Base-by-base conservation (phyloP, 2,329 filamentous ascomycete species). In the Nemania abortiva region DNA sequence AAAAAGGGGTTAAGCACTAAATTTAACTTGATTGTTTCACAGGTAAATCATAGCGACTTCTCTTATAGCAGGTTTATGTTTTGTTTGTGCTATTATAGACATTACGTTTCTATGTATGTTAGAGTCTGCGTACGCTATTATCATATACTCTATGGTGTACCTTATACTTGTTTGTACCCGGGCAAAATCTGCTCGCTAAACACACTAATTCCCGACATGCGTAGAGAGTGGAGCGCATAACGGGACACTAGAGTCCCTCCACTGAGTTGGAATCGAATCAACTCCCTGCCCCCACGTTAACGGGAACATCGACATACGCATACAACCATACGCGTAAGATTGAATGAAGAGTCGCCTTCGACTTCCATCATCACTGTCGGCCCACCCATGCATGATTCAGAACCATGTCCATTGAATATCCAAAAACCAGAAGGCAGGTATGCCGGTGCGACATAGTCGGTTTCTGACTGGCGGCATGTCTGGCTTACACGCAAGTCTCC, bases 191-290 rank as follows among this genome's bases (percentile, higher is more conserved):
- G 37, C 37, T 42, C 37, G 37, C 37, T 42, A 42, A 42, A 42
- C 3, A 42, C 37, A 42, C 37, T 42, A 42, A 42, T 42, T 42
- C 37, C 37, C 37, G 37, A 15, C 37, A 11, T 42, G 37, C 13
- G 37, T 42, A 42, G 37, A 42, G 6, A 15, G 57, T 50, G 57
- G 57, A 60, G 58, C 29, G 45, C 58, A 61, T 64, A 39, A 62
- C 53, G 52, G 59, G 49, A 54, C 22, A 34, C 42, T 49, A 29
- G 37, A 62, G 55, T 47, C 34, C 37, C 49, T 27, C 31, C 29
- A 55, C 31, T 31, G 20, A 52, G 27, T 66, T 49, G 13, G 27
- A 34, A 27, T 20, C 42, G n/a, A n/a, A n/a, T n/a, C n/a, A 59
- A 54, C 45, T 39, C 42, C 13, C 11, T 37, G 22, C 29, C n/a